Conservation (phyloP, 192 early-diverging fungal genomes). For the Backusella sp. region DNA sequence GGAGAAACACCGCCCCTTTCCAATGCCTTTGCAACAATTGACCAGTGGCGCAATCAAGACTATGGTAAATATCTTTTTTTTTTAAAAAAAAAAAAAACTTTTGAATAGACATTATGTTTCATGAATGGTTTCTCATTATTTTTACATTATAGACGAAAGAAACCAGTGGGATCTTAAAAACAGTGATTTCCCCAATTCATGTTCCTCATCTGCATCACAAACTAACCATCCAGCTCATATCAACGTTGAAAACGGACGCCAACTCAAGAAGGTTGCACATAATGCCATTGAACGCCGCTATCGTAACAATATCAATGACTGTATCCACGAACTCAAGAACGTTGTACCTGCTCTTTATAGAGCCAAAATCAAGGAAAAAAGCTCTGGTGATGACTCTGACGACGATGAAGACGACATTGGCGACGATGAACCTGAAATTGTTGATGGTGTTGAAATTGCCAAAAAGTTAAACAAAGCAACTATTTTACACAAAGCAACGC, state of each 20-base stretch:
- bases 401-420: constrained; percentile 46
- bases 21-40: neutral
- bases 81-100: neutral
- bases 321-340: constrained; percentile 81
- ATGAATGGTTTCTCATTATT: neutral
- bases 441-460: constrained; percentile 81
- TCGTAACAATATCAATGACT: constrained; percentile 94
- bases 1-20: neutral
- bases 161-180: neutral
- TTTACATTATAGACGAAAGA: neutral
- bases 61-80: neutral
- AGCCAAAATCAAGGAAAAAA: constrained; percentile 41
- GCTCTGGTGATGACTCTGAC: constrained; percentile 35
- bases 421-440: constrained; percentile 40
- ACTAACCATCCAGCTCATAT: neutral
- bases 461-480: constrained; percentile 93
- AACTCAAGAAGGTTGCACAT: constrained; percentile 86
- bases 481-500: constrained; percentile 84
- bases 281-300: constrained; percentile 93
- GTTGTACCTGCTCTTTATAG: constrained; percentile 79
- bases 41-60: neutral
- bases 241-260: constrained; percentile 20
- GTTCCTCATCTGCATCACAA: neutral
- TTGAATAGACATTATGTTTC: too few relatives aligned
- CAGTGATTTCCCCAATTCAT: neutral